Conservation (phyloP, 495 filamentous ascomycete species). For the Lasiosphaeris hirsuta region DNA sequence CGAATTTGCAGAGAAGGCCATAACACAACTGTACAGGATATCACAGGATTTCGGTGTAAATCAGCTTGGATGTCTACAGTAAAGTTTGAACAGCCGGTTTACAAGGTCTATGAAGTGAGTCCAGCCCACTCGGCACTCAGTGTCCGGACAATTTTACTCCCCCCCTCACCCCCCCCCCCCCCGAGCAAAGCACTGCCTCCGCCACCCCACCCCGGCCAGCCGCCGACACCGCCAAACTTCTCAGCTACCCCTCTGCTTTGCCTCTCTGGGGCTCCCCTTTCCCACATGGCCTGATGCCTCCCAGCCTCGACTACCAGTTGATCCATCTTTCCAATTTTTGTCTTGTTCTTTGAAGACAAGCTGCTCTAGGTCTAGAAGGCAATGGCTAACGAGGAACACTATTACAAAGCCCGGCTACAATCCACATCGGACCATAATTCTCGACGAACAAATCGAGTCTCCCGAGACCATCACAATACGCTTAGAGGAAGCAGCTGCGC, state of each 20-base stretch:
- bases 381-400: not conserved
- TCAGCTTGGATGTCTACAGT: slow-evolving; percentile 50
- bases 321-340: not conserved
- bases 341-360: not conserved
- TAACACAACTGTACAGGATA: too few relatives aligned
- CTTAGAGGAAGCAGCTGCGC: slow-evolving; percentile 46
- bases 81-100: slow-evolving; percentile 47
- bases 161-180: too few relatives aligned
- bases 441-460: slow-evolving; percentile 47
- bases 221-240: not conserved
- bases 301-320: too few relatives aligned
- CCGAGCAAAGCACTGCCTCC: not conserved
- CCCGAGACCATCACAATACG: slow-evolving; percentile 48
- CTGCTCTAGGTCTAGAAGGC: not conserved
- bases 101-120: slow-evolving; percentile 52
- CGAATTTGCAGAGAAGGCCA: not conserved
- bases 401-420: slow-evolving; percentile 44
- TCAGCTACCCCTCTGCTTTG: not conserved
- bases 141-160: not conserved
- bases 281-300: too few relatives aligned
- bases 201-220: not conserved
- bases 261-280: not conserved
- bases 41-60: slow-evolving; percentile 12
- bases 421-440: slow-evolving; percentile 46
- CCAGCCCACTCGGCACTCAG: not conserved